Evolutionary conservation across 1,284 basidiomycete species (phyloP).

Genomic region (Phellinidium pouzarii): DNA sequence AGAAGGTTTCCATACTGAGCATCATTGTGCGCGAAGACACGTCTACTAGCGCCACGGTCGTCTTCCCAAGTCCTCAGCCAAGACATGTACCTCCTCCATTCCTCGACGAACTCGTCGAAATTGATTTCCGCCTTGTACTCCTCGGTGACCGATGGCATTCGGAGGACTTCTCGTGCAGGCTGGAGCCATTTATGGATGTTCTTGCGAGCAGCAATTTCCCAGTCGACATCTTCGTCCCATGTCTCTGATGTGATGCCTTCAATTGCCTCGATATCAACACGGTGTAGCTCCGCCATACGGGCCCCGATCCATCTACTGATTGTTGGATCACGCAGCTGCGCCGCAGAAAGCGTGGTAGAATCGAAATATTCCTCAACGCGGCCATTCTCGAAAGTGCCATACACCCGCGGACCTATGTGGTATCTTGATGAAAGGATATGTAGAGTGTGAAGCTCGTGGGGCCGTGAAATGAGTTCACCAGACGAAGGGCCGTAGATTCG

Average conservation of each 20-base stretch:
- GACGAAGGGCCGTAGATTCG: slow-evolving; percentile 89
- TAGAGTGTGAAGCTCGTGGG: slow-evolving; percentile 78
- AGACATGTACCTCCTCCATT: slow-evolving; percentile 62
- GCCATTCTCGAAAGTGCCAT: slow-evolving; percentile 91
- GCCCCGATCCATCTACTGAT: slow-evolving; percentile 81
- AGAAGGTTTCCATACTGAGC: slow-evolving; percentile 92
- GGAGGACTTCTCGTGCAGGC: slow-evolving; percentile 57
- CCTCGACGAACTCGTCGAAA: slow-evolving; percentile 53
- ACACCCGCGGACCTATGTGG: slow-evolving; percentile 83
- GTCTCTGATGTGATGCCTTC: slow-evolving; percentile 36
- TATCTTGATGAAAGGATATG: slow-evolving; percentile 83
- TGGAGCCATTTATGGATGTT: slow-evolving; percentile 61
- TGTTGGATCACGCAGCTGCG: slow-evolving; percentile 68
- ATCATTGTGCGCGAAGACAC: slow-evolving; percentile 87
- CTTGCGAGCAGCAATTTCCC: slow-evolving; percentile 52
- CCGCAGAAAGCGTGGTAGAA: slow-evolving; percentile 68
- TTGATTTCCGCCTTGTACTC: slow-evolving; percentile 44
- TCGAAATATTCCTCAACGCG: slow-evolving; percentile 92
- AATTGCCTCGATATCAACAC: slow-evolving; percentile 74
- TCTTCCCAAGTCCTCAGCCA: slow-evolving; percentile 63
- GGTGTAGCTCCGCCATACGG: slow-evolving; percentile 90
- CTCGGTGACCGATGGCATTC: slow-evolving; percentile 41
- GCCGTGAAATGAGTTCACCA: slow-evolving; percentile 76
- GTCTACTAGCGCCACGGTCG: slow-evolving; percentile 44
- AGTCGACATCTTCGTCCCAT: slow-evolving; percentile 40